phyloP scores from a whole-genome alignment of 352 stramenopile genomes.

The Elongisporangium anandrum region DNA sequence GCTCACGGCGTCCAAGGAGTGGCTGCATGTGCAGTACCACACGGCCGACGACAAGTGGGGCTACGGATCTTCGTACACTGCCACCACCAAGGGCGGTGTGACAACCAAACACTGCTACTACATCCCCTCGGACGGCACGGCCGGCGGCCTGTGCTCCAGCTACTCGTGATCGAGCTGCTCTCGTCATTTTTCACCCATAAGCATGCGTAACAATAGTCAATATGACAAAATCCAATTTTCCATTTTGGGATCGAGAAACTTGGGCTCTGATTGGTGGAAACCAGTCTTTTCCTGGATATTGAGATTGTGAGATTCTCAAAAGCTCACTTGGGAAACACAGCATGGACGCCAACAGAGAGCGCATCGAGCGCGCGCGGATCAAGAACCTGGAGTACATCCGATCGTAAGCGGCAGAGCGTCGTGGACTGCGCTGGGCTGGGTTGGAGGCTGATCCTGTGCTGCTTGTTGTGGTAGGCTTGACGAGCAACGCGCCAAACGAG shows the following conservation, averaged over 20 bases:
- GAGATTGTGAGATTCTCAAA: neutral
- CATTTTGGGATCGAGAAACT: too few species aligned
- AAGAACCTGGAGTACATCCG: slow-evolving; percentile 81
- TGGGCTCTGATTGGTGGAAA: neutral
- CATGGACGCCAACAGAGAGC: slow-evolving; percentile 50
- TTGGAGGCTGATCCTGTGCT: neutral
- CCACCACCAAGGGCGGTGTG: slow-evolving; percentile 36
- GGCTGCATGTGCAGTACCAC: slow-evolving; percentile 64
- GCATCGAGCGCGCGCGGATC: slow-evolving; percentile 53
- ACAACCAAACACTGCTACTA: slow-evolving; percentile 69
- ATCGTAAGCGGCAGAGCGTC: slow-evolving; percentile 11
- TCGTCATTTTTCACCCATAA: neutral
- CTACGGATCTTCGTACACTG: slow-evolving; percentile 37
- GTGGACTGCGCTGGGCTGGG: neutral
- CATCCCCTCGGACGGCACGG: slow-evolving; percentile 37
- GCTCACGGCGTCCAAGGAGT: slow-evolving; percentile 47
- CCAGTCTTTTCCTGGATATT: neutral
- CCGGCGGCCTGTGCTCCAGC: slow-evolving; percentile 1
- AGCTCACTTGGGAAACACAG: neutral
- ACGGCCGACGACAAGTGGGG: slow-evolving; percentile 53
- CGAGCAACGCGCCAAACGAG: slow-evolving; percentile 30
- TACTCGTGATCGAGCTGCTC: slow-evolving; percentile 1
- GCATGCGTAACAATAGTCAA: neutral
- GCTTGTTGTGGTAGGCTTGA: slow-evolving; percentile 30
- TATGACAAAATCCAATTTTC: neutral